Evolutionary conservation across 2,329 filamentous ascomycete species (phyloP), one percentile per base, ranked within the genome.

Genomic region (Fusarium sp.): DNA sequence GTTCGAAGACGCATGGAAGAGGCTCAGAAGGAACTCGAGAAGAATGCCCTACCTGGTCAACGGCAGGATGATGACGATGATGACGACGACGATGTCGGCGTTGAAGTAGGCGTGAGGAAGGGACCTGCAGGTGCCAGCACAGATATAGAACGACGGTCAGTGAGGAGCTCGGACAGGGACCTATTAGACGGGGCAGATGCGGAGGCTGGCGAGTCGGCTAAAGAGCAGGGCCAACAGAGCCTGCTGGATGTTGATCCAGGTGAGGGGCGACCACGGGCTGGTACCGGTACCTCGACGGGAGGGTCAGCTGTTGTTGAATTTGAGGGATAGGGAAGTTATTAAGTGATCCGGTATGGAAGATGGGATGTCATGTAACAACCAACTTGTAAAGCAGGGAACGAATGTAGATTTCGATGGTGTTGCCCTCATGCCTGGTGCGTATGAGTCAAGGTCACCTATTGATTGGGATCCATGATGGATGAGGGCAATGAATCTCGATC

Each of bases 1-100:
- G 95, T 99, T 56, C 87, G 92, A 71, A 89, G 94, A 74, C 87
- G 94, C 46, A 97, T 98, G 91, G 95, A 99, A 68, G 96, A 99
- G 77, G 95, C 95, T 3, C 94, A 97, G 79, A 90, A 89, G 73
- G 95, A 98, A 77, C 82, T 97, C 70, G 95, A 97, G 80, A 91
- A 90, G 79, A 94, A 93, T 65, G 91, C 90, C 0, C 80, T 90
- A n/a, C 86, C 86, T 2, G 81, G 86, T 46, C 84, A 90, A 74
- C 83, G 68, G 79, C 87, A 89, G 0, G 91, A 93, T 1, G 90
- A 92, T 0, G 90, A 91, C 0, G 90, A 90, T 0, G 91, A 92
- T 3, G 90, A 91, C 11, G 88, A 88, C 20, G 86, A 89, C 53
- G 84, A 83, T 55, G 68, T 82, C 34, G 83, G 82, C 20, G 79